Evolutionary conservation across 2,329 filamentous ascomycete species (phyloP), one percentile per base, ranked within the genome.

Genomic region (Coleophoma eucalyptorum): DNA sequence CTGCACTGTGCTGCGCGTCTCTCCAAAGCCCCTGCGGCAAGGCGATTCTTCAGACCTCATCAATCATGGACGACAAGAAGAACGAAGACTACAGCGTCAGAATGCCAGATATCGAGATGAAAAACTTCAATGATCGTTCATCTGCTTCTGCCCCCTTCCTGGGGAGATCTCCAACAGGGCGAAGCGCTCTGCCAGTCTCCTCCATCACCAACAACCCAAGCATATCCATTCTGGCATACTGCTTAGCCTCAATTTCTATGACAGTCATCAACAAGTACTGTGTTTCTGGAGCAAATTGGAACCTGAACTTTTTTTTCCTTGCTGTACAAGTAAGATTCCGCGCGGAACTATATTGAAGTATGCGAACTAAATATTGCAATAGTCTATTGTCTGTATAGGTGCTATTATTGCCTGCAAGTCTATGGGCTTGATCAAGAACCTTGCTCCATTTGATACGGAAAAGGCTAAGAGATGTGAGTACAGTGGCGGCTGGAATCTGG

Each of bases 201-300:
- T 63, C 57, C 47, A 68, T 90, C 55, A 80, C 86, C 63, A 90
- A 91, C 72, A 94, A 84, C 70, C 89, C 91, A 15, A 75, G 82
- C 43, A 68, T 94, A 44, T 91, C 93, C 19, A 89, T 99, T 62
- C 67, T 96, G 58, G 84, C 89, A 45, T 99, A 99, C 77, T 99
- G 94, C 72, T 77, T 88, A 64, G 90, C 93, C 48, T 97, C 92
- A n/a, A 99, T 99, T 67, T 82, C 93, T 70, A 99, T 99, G 94
- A 99, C 94, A 7, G 89, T 97, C n/a, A 94, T 95, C 70, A 99
- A 99, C 76, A 99, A 99, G 79, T 99, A 95, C 70, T 92, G 97
- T 56, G 83, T 99, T 43, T 97, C 90, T 7, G 94, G 94, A 54
- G 79, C 81, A 47, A 82, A 87, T 59, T 99, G 95, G 82, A 99